Evolutionary conservation across 208 protist genomes (phyloP), one percentile per base, ranked within the genome.

Genomic region (Acanthamoeba lenticulata): DNA sequence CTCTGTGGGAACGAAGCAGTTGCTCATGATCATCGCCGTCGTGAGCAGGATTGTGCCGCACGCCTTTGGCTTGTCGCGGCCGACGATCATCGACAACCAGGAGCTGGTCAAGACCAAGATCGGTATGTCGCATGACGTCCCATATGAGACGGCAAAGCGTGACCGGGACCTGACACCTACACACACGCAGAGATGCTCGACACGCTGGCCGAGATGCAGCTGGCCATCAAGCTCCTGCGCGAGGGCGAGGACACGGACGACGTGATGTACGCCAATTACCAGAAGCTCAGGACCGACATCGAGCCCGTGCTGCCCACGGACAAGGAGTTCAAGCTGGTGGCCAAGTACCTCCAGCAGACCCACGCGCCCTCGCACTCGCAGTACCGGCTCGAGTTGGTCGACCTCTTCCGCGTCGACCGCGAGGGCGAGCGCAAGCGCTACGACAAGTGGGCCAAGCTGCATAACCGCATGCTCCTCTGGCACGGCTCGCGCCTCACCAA

Each of bases 371-470:
- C 88, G 40, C 95, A 96, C 72, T 44, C 47, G 29, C 17, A 89
- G 24, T 89, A 55, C n/a, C 42, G n/a, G 27, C 72, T 96, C 9
- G 72, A 79, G 62, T 21, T 97, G n/a, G 7, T 94, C 62, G 95
- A 96, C 72, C 74, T 97, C n/a, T 97, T 96, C 69, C 38, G 85
- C 36, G 81, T 96, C 45, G 90, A 97, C 6, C 81, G 88, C 38
- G 94, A 94, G 49, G 74, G 86, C 19, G 94, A 94, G n/a, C 52
- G 72, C 32, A n/a, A 62, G 2, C n/a, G 44, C n/a, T 94, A 74
- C 67, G 32, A 40, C 21, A 27, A 36, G 42, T 72, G 94, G 15
- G 6, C 32, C 42, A 90, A 69, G 69, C 88, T 69, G 7, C 32
- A 74, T 27, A 79, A 92, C 40, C 67, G 65, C 45, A 91, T 83